Conservation (phyloP, 257 asterid species). For the Fraxinus excelsior region DNA sequence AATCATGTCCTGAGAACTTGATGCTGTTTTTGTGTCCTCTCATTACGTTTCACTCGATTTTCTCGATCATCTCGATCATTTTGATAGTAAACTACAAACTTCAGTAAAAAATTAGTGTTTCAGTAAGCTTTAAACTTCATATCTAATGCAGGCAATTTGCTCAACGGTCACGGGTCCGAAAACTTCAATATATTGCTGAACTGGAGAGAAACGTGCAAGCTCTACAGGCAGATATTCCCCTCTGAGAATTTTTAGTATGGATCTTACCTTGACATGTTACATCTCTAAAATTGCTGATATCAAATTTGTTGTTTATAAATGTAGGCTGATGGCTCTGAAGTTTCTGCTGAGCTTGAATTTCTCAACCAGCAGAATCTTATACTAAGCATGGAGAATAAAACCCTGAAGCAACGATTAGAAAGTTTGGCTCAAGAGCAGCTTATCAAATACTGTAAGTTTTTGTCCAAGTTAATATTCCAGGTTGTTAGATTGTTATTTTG, state of each 20-base stretch:
- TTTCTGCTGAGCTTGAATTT: slow-evolving; percentile 89
- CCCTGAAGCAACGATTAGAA: slow-evolving; percentile 88
- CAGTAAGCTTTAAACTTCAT: slow-evolving; percentile 13
- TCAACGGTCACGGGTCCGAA: slow-evolving; percentile 96
- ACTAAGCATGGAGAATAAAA: slow-evolving; percentile 87
- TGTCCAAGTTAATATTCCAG: slow-evolving; percentile 17
- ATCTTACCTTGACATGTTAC: slow-evolving; percentile 8
- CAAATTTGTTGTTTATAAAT: slow-evolving; percentile 23
- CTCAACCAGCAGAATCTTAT: slow-evolving; percentile 87
- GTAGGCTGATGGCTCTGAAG: slow-evolving; percentile 88
- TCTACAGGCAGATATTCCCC: slow-evolving; percentile 68
- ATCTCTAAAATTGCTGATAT: slow-evolving; percentile 25
- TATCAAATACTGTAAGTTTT: slow-evolving; percentile 73
- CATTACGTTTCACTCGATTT: slow-evolving; percentile 5
- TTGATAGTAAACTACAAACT: background rate
- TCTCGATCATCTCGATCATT: background rate
- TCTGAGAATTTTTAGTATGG: slow-evolving; percentile 15
- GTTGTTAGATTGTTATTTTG: background rate
- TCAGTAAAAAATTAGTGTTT: background rate
- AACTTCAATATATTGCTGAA: slow-evolving; percentile 93
- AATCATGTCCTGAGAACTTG: background rate
- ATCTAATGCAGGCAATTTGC: slow-evolving; percentile 82
- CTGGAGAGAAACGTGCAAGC: slow-evolving; percentile 92
- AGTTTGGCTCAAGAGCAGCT: slow-evolving; percentile 87
- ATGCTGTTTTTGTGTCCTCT: slow-evolving; percentile 8